Conservation (phyloP, 225 moss, liverwort and hornwort genomes). For the Marchantia polymorpha region DNA sequence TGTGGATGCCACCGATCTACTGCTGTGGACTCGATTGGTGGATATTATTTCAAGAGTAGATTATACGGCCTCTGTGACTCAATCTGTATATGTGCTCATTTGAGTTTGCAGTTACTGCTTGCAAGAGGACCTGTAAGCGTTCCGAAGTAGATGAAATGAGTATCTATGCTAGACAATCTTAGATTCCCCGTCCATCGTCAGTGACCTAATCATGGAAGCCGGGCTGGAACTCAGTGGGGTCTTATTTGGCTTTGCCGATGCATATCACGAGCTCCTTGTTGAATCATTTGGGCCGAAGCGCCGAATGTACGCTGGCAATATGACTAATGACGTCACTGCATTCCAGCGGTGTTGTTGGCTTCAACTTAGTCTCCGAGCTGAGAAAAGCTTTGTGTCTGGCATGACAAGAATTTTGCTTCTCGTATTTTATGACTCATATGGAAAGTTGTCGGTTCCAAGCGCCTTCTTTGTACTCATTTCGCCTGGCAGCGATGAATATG, state of each 20-base stretch:
- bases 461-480: not conserved
- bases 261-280: not conserved
- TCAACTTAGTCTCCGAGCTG: not conserved
- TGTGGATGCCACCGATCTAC: conserved; percentile 13
- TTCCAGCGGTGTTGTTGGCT: not conserved
- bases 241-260: not conserved
- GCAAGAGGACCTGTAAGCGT: conserved; percentile 2
- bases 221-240: not conserved
- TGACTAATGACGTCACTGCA: not conserved
- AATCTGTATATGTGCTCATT: conserved; percentile 11
- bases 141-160: not conserved
- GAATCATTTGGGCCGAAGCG: not conserved
- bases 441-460: not conserved
- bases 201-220: not conserved
- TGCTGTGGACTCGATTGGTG: not conserved
- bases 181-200: not conserved
- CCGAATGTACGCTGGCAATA: not conserved
- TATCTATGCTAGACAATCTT: not conserved
- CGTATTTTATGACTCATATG: not conserved
- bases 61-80: not conserved
- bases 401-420: not conserved
- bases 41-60: not conserved
- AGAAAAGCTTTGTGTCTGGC: not conserved
- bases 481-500: not conserved
- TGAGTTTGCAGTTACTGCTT: conserved; percentile 10